These are phyloP conservation scores for Nymphaea colorata DNA, from an alignment of 164 flowering plant species.

Conservation along the genomic window DNA sequence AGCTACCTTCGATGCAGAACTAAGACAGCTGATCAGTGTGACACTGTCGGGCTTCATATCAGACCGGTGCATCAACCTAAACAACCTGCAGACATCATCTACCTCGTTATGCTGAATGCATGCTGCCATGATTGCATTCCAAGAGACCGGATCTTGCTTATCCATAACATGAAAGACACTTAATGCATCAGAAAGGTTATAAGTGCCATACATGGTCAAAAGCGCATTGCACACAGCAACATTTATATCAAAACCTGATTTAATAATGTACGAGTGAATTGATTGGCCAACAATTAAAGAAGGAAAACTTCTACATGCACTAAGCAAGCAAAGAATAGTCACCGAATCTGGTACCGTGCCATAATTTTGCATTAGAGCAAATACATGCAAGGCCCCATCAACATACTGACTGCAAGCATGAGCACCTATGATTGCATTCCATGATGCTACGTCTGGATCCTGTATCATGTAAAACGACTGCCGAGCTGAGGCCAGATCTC, in stretches of 20 bases:
- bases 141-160: slow-evolving; percentile 37
- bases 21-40: slow-evolving; percentile 25
- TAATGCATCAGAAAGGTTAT: slow-evolving; percentile 20
- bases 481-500: slow-evolving; percentile 31
- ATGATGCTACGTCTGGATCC: slow-evolving; percentile 47
- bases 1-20: slow-evolving; percentile 40
- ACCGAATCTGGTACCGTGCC: slow-evolving; percentile 39
- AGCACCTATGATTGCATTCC: slow-evolving; percentile 67
- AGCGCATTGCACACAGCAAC: slow-evolving; percentile 40
- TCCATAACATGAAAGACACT: slow-evolving; percentile 29
- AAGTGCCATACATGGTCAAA: slow-evolving; percentile 54
- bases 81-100: slow-evolving; percentile 29
- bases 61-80: slow-evolving; percentile 30
- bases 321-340: slow-evolving; percentile 45
- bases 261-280: slow-evolving; percentile 37
- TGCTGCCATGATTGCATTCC: slow-evolving; percentile 58
- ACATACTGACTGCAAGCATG: slow-evolving; percentile 29
- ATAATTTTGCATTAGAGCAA: slow-evolving; percentile 34
- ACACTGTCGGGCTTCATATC: slow-evolving; percentile 32
- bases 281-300: slow-evolving; percentile 32
- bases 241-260: slow-evolving; percentile 24
- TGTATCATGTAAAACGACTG: slow-evolving; percentile 37
- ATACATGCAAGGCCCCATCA: slow-evolving; percentile 31
- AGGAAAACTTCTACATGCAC: slow-evolving; percentile 25
- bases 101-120: slow-evolving; percentile 36